Evolutionary conservation across 2,329 filamentous ascomycete species (phyloP), one percentile per base, ranked within the genome.

Genomic region (Alternaria incomplexa): DNA sequence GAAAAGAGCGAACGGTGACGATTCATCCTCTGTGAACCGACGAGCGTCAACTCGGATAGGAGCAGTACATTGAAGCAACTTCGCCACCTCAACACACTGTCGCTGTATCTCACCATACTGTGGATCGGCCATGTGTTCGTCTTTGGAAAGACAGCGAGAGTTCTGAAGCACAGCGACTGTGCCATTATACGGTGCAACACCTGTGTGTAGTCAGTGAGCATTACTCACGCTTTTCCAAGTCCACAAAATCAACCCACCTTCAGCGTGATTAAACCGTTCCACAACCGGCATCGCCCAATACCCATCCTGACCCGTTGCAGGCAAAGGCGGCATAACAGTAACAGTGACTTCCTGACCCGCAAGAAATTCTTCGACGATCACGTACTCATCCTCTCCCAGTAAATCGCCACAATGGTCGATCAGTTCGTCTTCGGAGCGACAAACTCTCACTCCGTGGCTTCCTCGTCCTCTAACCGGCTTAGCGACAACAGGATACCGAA

Each of bases 121-220:
- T 8, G 15, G 10, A 12, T 48, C 25, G 2, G 25, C 4, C 0
- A 0, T 0, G 7, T 48, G 25, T 28, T 28, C 46, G 0, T 4
- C 0, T 2, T 28, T 6, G 17, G 10, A 13, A 3, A 28, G 46
- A 28, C 25, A 48, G 0, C 25, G 15, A 9, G 46, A 20, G 6
- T 48, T 28, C n/a, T 48, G 15, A 1, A 12, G 1, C 1, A 28
- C 15, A 28, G 25, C 46, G 8, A 48, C n/a, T 13, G 7, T 48
- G 25, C 46, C 15, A 1, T 20, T 48, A 10, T 28, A 48, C 10
- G 25, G 46, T 28, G 46, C 46, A 0, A 28, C 7, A 20, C 25
- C 46, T 48, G 2, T 9, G 0, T 0, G 5, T 7, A 13, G 25
- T 48, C 7, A 48, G 43, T 13, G 0, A 11, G 5, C 9, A 28